Evolutionary conservation across 257 asterid species (phyloP), one percentile per base, ranked within the genome.

Genomic region (Ballota nigra): DNA sequence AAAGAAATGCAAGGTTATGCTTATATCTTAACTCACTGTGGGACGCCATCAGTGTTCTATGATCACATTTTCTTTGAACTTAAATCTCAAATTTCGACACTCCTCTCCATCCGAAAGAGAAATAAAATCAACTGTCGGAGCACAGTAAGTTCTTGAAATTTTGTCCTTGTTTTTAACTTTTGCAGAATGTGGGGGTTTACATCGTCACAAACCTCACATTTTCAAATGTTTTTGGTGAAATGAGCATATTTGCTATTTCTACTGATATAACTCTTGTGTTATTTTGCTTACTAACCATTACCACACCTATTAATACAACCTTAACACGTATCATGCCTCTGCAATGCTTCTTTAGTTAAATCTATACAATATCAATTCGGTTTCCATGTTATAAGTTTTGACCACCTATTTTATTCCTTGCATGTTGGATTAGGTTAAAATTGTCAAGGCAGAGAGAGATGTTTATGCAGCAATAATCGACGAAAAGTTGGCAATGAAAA

Each of bases 1-100:
- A 94, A 89, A 80, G 99, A 94, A 82, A 88, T 89, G 95, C 97
- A 89, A 85, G 99, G 99, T 56, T 94, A 94, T 78, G 96, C 97
- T 55, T 94, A 94, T 76, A 86, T 91, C 76, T 72, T 94, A 68
- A 89, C 98, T 73, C 98, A 95, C 81, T 92, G 92, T 15, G 98
- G 98, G 57, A 92, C 98, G 3, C 99, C 99, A 1, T 79, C 99
- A 13, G 96, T 95, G 68, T 95, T 95, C 80, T 88, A 81, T 62
- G 99, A 95, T 79, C 98, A 95, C 83, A 77, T 95, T 67, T 89
- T 95, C 75, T 91, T 92, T 11, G 83, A 80, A 0, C 70, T 79
- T 61, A 84, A 75, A 56, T 75, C 88, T 31, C 86, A 88, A 78
- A 79, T 95, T 68, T 38, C 85, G 20, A 33, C 75, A 65, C 93